A percentile compares a stretch with the other conserved stretches of the same genome.
phyloP scores from a whole-genome alignment of 352 stramenopile species.

The Peronospora tabacina region DNA sequence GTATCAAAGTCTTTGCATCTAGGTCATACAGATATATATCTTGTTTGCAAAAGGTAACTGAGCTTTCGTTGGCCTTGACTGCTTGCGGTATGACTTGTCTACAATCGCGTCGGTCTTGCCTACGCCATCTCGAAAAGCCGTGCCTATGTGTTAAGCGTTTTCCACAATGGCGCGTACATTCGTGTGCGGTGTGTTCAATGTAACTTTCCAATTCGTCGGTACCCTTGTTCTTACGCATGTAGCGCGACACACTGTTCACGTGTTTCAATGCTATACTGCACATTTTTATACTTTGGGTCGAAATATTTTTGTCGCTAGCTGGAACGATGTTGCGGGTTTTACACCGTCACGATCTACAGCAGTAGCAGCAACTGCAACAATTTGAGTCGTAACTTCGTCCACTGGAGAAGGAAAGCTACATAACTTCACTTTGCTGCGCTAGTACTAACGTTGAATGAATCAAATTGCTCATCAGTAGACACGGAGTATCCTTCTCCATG shows the following conservation, averaged over 20 bases:
- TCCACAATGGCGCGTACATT: slow-evolving; percentile 66
- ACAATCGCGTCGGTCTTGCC: slow-evolving; percentile 53
- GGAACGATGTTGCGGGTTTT: too few species aligned
- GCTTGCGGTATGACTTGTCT: slow-evolving; percentile 60
- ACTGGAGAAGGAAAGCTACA: too few species aligned
- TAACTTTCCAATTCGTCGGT: slow-evolving; percentile 49
- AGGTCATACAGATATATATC: background rate
- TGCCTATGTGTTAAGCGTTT: slow-evolving; percentile 50
- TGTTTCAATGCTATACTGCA: slow-evolving; percentile 47
- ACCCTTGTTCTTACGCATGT: slow-evolving; percentile 44
- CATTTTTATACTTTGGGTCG: slow-evolving; percentile 27
- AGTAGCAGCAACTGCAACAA: too few species aligned
- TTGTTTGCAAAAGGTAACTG: background rate
- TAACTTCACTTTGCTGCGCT: too few species aligned
- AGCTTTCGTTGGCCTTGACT: slow-evolving; percentile 46
- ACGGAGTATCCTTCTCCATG: too few species aligned
- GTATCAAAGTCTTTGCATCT: background rate
- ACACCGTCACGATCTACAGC: too few species aligned
- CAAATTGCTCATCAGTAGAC: too few species aligned
- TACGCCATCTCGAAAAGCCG: slow-evolving; percentile 42
- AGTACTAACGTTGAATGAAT: too few species aligned
- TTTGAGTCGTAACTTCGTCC: too few species aligned
- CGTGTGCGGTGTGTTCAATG: slow-evolving; percentile 59
- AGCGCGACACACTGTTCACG: slow-evolving; percentile 52
- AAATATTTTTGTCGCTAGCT: too few species aligned